Evolutionary conservation across 208 protist species (phyloP).

Genomic region (Acanthamoeba sp.): DNA sequence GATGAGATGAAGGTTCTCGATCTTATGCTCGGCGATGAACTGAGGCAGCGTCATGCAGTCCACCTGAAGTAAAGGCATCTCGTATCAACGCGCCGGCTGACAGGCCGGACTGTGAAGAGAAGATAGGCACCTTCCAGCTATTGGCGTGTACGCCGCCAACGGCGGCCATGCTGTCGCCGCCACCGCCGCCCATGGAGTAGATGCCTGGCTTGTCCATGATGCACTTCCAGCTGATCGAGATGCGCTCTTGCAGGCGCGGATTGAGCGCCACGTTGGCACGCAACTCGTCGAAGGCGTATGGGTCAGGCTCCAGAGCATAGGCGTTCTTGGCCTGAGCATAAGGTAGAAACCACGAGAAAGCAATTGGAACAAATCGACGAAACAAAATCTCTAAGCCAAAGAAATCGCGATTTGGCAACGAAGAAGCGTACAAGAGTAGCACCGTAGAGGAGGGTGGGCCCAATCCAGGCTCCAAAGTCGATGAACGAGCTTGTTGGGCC

Average conservation of each 20-base stretch:
- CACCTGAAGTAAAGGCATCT: neutral
- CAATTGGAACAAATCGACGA: too few species aligned
- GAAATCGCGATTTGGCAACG: too few species aligned
- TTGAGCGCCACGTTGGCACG: constrained; percentile 67
- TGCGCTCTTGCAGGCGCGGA: constrained; percentile 21
- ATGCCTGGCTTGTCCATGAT: constrained; percentile 60
- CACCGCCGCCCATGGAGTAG: constrained; percentile 39
- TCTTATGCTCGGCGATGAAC: constrained; percentile 64
- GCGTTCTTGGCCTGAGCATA: constrained; percentile 50
- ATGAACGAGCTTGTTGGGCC: neutral
- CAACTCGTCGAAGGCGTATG: constrained; percentile 58
- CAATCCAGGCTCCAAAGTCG: constrained; percentile 65
- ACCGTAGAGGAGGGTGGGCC: constrained; percentile 60
- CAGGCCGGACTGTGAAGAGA: too few species aligned
- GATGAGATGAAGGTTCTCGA: constrained; percentile 61
- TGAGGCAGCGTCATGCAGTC: constrained; percentile 60
- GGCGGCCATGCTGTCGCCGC: constrained; percentile 67
- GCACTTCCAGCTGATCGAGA: constrained; percentile 58
- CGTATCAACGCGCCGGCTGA: neutral
- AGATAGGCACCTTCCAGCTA: constrained; percentile 28
- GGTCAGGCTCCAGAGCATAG: constrained; percentile 48
- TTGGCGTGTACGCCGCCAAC: neutral
- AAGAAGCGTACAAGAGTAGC: constrained; percentile 17
- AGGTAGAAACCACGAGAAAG: too few species aligned
- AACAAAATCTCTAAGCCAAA: too few species aligned